Conservation (phyloP, 371 early-diverging fungal genomes). For the Zychaea mexicana region DNA sequence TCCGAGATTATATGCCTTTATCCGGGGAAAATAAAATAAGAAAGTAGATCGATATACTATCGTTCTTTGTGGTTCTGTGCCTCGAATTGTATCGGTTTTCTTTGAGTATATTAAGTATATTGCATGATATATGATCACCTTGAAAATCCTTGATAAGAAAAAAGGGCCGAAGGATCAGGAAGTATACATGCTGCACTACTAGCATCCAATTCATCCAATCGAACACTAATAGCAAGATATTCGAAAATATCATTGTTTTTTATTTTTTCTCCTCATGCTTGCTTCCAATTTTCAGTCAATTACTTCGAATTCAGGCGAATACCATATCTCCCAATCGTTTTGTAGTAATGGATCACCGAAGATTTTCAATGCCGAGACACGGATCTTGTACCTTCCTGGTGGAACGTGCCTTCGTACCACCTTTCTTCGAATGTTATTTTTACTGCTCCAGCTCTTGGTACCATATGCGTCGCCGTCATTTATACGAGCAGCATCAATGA, state of each 20-base stretch:
- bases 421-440: not conserved
- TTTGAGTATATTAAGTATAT: too few relatives aligned
- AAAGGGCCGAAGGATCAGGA: not conserved
- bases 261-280: too few relatives aligned
- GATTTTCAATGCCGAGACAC: constrained; percentile 17
- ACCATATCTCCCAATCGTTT: constrained; percentile 24
- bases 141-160: not conserved
- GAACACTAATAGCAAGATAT: not conserved
- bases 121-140: too few relatives aligned
- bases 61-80: too few relatives aligned
- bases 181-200: too few relatives aligned
- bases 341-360: constrained; percentile 15
- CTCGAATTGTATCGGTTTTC: too few relatives aligned
- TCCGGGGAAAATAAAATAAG: too few relatives aligned
- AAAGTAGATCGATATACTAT: too few relatives aligned
- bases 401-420: not conserved
- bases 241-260: not conserved
- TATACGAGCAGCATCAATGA: not conserved
- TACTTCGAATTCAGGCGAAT: constrained; percentile 9
- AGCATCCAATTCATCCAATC: too few relatives aligned
- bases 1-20: too few relatives aligned
- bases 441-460: not conserved
- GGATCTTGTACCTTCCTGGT: constrained; percentile 13
- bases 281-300: not conserved
- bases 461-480: not conserved